Evolutionary conservation across 768 basidiomycete species (phyloP), one percentile per base, ranked within the genome.

Genomic region (Boletus tomentosulus): DNA sequence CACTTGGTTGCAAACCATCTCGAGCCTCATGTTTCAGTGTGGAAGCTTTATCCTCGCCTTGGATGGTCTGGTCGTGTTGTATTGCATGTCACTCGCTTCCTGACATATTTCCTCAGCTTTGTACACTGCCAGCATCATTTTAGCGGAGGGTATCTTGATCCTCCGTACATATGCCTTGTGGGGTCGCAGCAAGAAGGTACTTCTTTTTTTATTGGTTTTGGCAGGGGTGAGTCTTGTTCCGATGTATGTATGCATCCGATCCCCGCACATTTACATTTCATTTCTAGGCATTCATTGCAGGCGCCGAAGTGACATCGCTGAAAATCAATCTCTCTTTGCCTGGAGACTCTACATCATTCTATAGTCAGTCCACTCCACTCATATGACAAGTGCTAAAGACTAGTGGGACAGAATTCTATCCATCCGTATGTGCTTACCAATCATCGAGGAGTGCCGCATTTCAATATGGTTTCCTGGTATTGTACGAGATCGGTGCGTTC

Each of bases 121-220:
- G 3, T 67, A 55, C 46, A 56, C 2, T 25, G 46, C 46, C 12
- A 57, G 63, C n/a, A 33, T 62, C 19, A 19, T 67, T 15, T 49
- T 53, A 13, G 44, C 61, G 0, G 58, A 59, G 50, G 61, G 45
- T 6, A 54, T 67, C 22, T 56, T 66, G 45, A 67, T 67, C 24
- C 46, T 67, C 1, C 66, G 65, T 31, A 67, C 66, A 19, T 67
- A 63, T 19, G 63, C 65, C 27, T 42, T 66, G 47, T 66, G 65
- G 61, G 55, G 54, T 49, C 60, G 58, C 27, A 65, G 42, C 31
- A 54, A 28, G 47, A 61, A 31, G 12, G 46, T 63, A 2, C 56
- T 66, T 1, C 3, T 46, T 12, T 42, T 65, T 24, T 55, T 67
- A 22, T 30, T 67, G 19, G 19, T 51, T 38, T 38, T 66, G 45